Conservation (phyloP, 805 yeast genomes). For the Vanderwaltozyma verrucispora region DNA sequence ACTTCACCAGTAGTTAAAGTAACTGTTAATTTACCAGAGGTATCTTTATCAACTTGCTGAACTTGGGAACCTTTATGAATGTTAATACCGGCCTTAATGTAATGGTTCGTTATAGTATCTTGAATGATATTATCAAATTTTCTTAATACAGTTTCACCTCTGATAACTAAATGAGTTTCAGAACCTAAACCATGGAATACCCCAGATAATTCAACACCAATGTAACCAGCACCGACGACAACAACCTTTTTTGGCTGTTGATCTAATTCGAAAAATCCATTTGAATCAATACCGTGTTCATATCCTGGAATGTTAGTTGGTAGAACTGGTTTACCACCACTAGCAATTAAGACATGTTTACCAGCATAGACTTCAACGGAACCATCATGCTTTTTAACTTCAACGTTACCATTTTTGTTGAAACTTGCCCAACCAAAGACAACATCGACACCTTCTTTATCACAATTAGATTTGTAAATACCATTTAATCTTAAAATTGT, state of each 20-base stretch:
- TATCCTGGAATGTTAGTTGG: conserved; percentile 70
- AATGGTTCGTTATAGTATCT: conserved; percentile 67
- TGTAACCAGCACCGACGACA: conserved; percentile 96
- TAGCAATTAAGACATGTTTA: conserved; percentile 77
- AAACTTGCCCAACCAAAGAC: conserved; percentile 82
- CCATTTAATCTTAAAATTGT: conserved; percentile 83
- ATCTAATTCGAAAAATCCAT: conserved; percentile 78
- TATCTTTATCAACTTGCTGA: conserved; percentile 37
- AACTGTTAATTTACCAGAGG: conserved; percentile 41
- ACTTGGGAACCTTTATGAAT: conserved; percentile 61
- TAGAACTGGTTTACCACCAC: conserved; percentile 76
- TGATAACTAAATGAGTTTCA: conserved; percentile 75
- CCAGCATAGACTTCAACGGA: conserved; percentile 55
- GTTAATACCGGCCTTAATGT: conserved; percentile 70
- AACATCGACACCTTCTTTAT: conserved; percentile 81
- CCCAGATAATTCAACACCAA: conserved; percentile 93
- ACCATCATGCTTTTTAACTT: conserved; percentile 61
- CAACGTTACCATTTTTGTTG: conserved; percentile 59
- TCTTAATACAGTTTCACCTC: conserved; percentile 87
- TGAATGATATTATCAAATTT: conserved; percentile 78
- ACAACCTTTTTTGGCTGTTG: conserved; percentile 87
- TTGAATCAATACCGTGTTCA: conserved; percentile 76
- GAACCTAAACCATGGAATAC: conserved; percentile 83
- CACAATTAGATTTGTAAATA: conserved; percentile 79
- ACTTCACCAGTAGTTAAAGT: conserved; percentile 31